phyloP scores from a whole-genome alignment of 331 rosid genomes.

The Malus hybrid region DNA sequence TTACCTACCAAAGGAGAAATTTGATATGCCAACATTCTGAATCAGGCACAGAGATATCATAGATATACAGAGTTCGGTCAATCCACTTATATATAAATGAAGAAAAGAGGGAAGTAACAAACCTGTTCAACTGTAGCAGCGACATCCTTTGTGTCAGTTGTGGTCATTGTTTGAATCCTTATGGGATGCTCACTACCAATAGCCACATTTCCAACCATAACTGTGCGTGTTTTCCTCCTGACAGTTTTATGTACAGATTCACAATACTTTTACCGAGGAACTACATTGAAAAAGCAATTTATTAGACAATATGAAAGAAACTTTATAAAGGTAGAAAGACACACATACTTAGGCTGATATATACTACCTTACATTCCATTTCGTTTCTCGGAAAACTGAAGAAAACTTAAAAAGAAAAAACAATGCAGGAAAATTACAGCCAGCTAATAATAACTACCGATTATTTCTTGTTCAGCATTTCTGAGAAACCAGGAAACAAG shows the following conservation, averaged over 20 bases:
- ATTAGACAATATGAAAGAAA: conserved; percentile 20
- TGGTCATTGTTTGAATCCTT: conserved; percentile 98
- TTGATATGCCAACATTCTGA: background rate
- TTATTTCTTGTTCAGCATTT: background rate
- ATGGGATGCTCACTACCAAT: conserved; percentile 93
- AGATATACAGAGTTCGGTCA: background rate
- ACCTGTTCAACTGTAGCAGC: conserved; percentile 96
- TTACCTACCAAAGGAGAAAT: conserved; percentile 43
- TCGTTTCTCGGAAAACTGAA: background rate
- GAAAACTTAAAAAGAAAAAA: background rate
- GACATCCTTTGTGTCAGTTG: conserved; percentile 88
- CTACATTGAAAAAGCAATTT: conserved; percentile 32
- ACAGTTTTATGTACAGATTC: conserved; percentile 76
- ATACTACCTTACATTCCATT: background rate
- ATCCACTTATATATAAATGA: background rate
- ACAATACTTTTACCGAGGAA: conserved; percentile 90
- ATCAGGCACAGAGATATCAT: background rate
- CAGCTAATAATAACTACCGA: background rate
- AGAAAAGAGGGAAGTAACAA: conserved; percentile 10
- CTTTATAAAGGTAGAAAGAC: background rate
- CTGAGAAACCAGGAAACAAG: background rate
- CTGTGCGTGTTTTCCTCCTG: conserved; percentile 89
- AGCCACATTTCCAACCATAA: conserved; percentile 85
- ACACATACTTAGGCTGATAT: background rate
- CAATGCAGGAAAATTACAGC: background rate